Conservation (phyloP, 805 yeast genomes). For the Tetrapisispora nanseiensis region DNA sequence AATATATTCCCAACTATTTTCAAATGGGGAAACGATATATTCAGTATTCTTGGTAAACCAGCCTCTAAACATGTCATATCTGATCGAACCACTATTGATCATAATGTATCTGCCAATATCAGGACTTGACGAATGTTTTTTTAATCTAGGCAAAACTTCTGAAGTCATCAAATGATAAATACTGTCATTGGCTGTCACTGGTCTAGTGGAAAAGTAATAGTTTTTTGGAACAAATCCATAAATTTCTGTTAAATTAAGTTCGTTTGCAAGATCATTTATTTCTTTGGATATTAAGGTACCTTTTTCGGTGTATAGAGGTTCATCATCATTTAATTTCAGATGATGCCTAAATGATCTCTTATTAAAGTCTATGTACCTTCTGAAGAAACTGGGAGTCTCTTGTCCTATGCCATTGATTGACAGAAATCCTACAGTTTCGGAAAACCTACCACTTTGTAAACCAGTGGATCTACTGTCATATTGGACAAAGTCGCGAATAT, state of each 20-base stretch:
- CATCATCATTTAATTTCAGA: slow-evolving; percentile 23
- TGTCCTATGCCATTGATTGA: slow-evolving; percentile 33
- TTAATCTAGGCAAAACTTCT: slow-evolving; percentile 40
- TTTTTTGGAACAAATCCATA: slow-evolving; percentile 60
- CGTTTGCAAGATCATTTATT: slow-evolving; percentile 36
- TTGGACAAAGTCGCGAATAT: slow-evolving; percentile 71
- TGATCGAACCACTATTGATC: slow-evolving; percentile 78
- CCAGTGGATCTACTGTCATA: slow-evolving; percentile 62
- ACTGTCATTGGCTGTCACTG: slow-evolving; percentile 47
- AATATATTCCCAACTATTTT: slow-evolving; percentile 66
- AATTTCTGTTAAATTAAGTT: slow-evolving; percentile 43
- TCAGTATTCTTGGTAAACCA: slow-evolving; percentile 72
- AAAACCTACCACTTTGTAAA: slow-evolving; percentile 85
- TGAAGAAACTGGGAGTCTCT: slow-evolving; percentile 31
- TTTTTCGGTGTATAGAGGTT: slow-evolving; percentile 41
- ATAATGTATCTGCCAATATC: slow-evolving; percentile 40
- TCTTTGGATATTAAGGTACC: slow-evolving; percentile 43
- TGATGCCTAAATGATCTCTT: slow-evolving; percentile 61
- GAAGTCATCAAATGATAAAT: slow-evolving; percentile 50
- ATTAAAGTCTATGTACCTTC: slow-evolving; percentile 81
- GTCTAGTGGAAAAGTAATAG: slow-evolving; percentile 59
- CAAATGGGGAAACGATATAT: slow-evolving; percentile 77
- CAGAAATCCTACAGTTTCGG: slow-evolving; percentile 89
- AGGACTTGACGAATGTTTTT: slow-evolving; percentile 18
- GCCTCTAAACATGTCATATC: slow-evolving; percentile 81